Base-by-base conservation (phyloP, 306 rosid species). In the Hippophae gyantsensis region DNA sequence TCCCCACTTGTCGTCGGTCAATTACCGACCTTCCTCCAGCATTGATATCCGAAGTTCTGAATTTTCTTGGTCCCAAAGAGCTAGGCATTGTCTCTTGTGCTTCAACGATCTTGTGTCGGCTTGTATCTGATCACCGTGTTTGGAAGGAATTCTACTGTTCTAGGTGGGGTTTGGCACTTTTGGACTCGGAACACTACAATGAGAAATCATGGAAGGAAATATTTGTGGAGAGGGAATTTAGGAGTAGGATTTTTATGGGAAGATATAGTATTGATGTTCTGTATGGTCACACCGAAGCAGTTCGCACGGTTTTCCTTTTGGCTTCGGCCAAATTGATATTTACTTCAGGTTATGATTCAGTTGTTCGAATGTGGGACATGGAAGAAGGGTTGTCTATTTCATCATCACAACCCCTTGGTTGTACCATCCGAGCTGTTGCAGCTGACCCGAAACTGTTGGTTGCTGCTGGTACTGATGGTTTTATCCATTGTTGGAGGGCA, bases 91-190 rank as follows among this genome's bases (percentile, higher is more conserved):
- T 81, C 52, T 87, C 98, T 0, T 92, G 98, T 69, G 98, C 82
- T 55, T 87, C 96, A 4, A 60, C 83, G 0, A 61, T 72, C 73
- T 74, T 92, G 10, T 79, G 69, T 42, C 54, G 83, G 60, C 68
- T 85, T 62, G 89, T 96, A 0, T 81, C 95, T 1, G 95, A 92
- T 62, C 98, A 92, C 65, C 84, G 79, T 78, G 98, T 84, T 48
- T 92, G 98, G 98, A 92, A 92, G 84, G 86, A 78, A 11, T 92
- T 92, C 75, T 92, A 87, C 69, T 72, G 82, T 76, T 87, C 87
- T 71, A 85, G 98, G 71, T 92, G 98, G 98, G 96, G 87, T 56
- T 87, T 76, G 0, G 26, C 64, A 38, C 69, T 61, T 10, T 50
- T 66, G 65, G 83, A 67, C 65, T 55, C 83, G 0, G 90, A 60